Evolutionary conservation across 495 filamentous ascomycete species (phyloP).

Genomic region (Lindgomyces ingoldianus): DNA sequence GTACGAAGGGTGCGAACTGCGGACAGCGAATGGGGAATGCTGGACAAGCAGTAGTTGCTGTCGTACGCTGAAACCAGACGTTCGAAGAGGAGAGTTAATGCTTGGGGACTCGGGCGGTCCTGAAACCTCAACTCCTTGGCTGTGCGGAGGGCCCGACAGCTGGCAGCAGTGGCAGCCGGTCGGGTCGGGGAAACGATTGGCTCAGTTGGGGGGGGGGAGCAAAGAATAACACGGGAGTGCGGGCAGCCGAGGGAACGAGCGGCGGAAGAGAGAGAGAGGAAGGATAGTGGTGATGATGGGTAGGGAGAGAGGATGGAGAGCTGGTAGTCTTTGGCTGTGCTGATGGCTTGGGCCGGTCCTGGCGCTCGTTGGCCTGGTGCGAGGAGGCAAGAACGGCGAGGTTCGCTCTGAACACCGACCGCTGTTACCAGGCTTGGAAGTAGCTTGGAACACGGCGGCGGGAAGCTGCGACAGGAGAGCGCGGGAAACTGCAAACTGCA

Average conservation of each 20-base stretch:
- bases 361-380: too few species aligned
- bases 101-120: background rate
- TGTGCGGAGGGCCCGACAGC: background rate
- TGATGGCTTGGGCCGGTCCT: too few species aligned
- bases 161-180: slow-evolving; percentile 1
- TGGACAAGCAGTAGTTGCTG: background rate
- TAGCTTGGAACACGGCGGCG: too few species aligned
- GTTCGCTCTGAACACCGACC: too few species aligned
- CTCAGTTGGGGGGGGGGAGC: too few species aligned
- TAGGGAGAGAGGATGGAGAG: background rate
- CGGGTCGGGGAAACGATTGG: background rate
- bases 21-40: slow-evolving; percentile 18
- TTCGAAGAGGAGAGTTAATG: background rate
- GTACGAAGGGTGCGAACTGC: background rate
- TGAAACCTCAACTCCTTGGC: slow-evolving; percentile 8
- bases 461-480: background rate
- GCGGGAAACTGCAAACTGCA: background rate
- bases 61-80: background rate
- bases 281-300: background rate
- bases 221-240: too few species aligned
- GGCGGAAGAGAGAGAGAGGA: background rate
- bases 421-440: too few species aligned
- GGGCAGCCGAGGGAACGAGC: too few species aligned
- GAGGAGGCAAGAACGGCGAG: too few species aligned
- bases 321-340: too few species aligned